Evolutionary conservation across 257 asterid species (phyloP), one percentile per base, ranked within the genome.

Genomic region (Plantago ovata): DNA sequence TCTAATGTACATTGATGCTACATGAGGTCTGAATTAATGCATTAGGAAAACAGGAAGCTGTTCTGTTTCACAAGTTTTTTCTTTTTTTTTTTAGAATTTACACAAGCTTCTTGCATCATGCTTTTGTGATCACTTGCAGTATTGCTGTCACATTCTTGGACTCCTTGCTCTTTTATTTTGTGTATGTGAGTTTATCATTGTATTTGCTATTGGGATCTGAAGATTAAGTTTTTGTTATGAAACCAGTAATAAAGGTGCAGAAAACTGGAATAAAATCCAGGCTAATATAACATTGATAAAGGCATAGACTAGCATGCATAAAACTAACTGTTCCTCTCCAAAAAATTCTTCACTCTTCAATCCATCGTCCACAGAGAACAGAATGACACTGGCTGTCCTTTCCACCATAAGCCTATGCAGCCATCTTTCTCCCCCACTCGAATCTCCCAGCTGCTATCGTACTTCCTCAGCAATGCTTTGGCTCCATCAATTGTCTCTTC

Each of bases 401-500:
- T 88, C 96, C 95, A 88, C 75, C 81, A 77, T 68, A 88, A 44
- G 15, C 79, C 81, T 13, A 83, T 77, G 55, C 86, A 81, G 5
- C 82, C 75, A 45, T 83, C 91, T 53, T 36, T 77, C 64, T 85
- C 94, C 5, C 83, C 95, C 56, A 68, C 76, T 56, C 72, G 74
- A 53, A 85, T 71, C 82, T 85, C 94, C 96, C 96, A 88, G 20
- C 78, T 81, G 28, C 74, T 73, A 18, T 88, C 95, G 39, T 88
- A 88, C 74, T 88, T 88, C 77, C 87, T 77, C 77, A 85, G 53
- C 81, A 88, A 67, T 0, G 86, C 82, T 52, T 76, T 77, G n/a
- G 96, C 96, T 53, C 94, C 94, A 9, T 85, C 85, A 9, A 85
- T 32, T 1, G 82, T 77, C 46, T 88, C 96, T 38, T 85, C 95